Evolutionary conservation across 75 land plant species (phyloP).

Genomic region (Sequoiadendron giganteum): DNA sequence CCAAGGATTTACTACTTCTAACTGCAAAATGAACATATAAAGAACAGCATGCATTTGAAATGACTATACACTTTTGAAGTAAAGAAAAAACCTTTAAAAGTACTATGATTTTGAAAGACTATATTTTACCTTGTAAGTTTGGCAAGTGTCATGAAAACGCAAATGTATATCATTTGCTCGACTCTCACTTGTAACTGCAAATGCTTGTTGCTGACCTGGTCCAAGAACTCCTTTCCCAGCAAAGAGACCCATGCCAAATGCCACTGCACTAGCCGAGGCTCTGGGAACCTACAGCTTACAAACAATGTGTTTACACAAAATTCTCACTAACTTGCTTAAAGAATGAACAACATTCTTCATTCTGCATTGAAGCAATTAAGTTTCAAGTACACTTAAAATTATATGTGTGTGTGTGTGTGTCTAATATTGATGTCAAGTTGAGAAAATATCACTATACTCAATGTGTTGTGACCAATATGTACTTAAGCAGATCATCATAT

Average conservation of each 20-base stretch:
- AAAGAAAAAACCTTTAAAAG: background rate
- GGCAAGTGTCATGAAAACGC: conserved; percentile 83
- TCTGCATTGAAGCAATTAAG: background rate
- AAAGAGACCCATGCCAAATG: conserved; percentile 94
- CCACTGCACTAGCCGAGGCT: conserved; percentile 95
- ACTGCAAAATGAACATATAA: background rate
- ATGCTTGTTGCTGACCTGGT: conserved; percentile 76
- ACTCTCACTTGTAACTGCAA: conserved; percentile 82
- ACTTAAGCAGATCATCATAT: background rate
- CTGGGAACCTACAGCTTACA: conserved; percentile 61
- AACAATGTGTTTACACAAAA: background rate
- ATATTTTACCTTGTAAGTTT: conserved; percentile 76
- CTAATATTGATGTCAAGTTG: too few species aligned
- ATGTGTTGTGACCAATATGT: background rate
- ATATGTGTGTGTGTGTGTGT: too few species aligned
- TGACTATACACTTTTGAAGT: background rate
- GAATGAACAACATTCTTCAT: background rate
- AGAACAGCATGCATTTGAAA: background rate
- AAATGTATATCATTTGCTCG: conserved; percentile 81
- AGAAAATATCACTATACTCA: background rate
- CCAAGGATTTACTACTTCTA: background rate
- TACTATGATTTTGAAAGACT: background rate
- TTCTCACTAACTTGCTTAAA: background rate
- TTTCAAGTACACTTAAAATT: background rate
- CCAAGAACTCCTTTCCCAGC: conserved; percentile 74